A percentile compares a stretch with the other conserved stretches of the same genome.
These are phyloP conservation scores for Crithidia acanthocephali DNA, from an alignment of 208 protist genomes.

Conservation along the genomic window DNA sequence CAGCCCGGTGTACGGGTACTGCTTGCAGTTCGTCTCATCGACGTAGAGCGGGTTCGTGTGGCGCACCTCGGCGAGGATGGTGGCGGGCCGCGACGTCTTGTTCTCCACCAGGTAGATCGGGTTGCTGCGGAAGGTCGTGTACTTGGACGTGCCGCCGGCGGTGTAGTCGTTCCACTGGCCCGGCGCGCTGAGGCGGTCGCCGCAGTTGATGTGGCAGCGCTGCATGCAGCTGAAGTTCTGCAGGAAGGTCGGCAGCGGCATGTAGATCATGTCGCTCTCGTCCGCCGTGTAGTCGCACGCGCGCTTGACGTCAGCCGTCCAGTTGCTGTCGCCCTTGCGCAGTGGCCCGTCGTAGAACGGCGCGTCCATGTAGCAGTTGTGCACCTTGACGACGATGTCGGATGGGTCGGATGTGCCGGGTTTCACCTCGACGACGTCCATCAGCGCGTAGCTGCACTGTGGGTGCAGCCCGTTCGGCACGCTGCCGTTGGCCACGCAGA, in stretches of 20 bases:
- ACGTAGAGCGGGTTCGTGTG: constrained; percentile 55
- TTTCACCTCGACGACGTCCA: constrained; percentile 63
- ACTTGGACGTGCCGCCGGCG: constrained; percentile 74
- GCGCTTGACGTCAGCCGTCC: constrained; percentile 51
- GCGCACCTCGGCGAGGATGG: constrained; percentile 73
- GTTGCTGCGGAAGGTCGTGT: constrained; percentile 88
- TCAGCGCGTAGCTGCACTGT: constrained; percentile 76
- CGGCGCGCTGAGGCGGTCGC: constrained; percentile 68
- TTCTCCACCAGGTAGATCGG: constrained; percentile 89
- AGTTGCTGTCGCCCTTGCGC: constrained; percentile 45
- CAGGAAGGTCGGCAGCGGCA: constrained; percentile 76
- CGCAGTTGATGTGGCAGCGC: constrained; percentile 87
- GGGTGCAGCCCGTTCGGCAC: constrained; percentile 70
- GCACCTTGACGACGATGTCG: constrained; percentile 71
- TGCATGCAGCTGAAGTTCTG: constrained; percentile 85
- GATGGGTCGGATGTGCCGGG: constrained; percentile 43
- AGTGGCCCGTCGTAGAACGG: constrained; percentile 63
- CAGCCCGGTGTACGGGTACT: constrained; percentile 85
- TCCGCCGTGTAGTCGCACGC: constrained; percentile 52
- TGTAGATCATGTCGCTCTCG: constrained; percentile 55
- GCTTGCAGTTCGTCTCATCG: constrained; percentile 62
- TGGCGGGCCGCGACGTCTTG: constrained; percentile 62
- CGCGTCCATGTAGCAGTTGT: constrained; percentile 79
- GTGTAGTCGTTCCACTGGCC: constrained; percentile 78
- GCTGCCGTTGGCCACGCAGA: constrained; percentile 63